phyloP scores from a whole-genome alignment of 129 eudicot genomes.

The Deinandra increscens region DNA sequence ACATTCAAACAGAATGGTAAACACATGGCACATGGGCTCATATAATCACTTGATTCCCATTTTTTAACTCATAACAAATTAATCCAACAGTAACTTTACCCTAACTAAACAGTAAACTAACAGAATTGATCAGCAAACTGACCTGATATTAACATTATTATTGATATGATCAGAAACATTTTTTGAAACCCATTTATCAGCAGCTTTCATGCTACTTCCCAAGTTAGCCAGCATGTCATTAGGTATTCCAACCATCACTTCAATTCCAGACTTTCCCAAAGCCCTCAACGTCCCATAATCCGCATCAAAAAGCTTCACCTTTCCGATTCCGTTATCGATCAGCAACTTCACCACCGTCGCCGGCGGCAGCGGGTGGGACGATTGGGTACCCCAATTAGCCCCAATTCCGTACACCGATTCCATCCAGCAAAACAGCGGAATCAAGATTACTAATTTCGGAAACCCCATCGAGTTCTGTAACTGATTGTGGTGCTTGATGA shows the following conservation, averaged over 20 bases:
- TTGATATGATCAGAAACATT: conserved; percentile 77
- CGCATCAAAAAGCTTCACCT: conserved; percentile 92
- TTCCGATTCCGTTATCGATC: conserved; percentile 67
- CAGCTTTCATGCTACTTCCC: conserved; percentile 54
- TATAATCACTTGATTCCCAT: too few relatives aligned
- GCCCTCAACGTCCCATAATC: conserved; percentile 59
- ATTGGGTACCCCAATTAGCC: conserved; percentile 94
- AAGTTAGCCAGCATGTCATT: conserved; percentile 68
- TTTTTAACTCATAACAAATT: too few relatives aligned
- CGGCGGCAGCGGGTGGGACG: conserved; percentile 65
- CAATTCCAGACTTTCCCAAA: conserved; percentile 63
- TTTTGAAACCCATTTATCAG: conserved; percentile 87
- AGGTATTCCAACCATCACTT: conserved; percentile 93
- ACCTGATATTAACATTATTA: conserved; percentile 69
- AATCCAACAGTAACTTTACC: conserved; percentile 11
- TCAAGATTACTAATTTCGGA: conserved; percentile 15
- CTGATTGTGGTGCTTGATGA: too few relatives aligned
- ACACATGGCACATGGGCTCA: too few relatives aligned
- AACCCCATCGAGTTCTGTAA: neutral
- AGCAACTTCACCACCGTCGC: conserved; percentile 64
- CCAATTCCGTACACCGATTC: conserved; percentile 64
- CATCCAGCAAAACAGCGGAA: conserved; percentile 32
- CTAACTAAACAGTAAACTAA: neutral
- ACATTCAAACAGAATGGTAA: too few relatives aligned
- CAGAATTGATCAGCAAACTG: neutral